Conservation (phyloP, 1,139 yeast genomes). For the Diutina sp. region DNA sequence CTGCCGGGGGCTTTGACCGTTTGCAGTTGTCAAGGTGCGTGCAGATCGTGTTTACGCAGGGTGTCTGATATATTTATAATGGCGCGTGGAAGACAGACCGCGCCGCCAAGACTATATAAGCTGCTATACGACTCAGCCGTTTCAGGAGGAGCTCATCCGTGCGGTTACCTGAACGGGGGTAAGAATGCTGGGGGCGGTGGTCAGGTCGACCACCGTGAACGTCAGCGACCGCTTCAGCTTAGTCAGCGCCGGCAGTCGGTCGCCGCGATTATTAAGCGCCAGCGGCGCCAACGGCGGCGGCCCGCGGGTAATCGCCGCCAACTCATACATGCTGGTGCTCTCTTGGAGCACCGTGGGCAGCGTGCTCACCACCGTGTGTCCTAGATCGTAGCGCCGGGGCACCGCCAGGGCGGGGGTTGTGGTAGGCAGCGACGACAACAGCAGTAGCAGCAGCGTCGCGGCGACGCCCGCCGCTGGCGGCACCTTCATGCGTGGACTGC, state of each 20-base stretch:
- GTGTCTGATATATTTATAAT: background rate
- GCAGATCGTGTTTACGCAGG: background rate
- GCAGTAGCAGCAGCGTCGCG: background rate
- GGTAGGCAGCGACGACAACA: background rate
- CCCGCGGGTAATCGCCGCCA: background rate
- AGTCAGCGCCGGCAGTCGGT: background rate
- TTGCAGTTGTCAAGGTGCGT: background rate
- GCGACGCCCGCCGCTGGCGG: background rate
- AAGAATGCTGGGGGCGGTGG: constrained; percentile 1
- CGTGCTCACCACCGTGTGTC: constrained; percentile 1
- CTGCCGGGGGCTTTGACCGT: background rate
- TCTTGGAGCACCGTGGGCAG: constrained; percentile 1
- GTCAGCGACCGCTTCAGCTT: background rate
- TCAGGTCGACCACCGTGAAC: background rate
- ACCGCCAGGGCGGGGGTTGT: background rate
- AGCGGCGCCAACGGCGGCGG: background rate
- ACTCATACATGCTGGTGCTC: constrained; percentile 1
- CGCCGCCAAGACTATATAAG: too few relatives aligned
- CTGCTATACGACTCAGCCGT: background rate
- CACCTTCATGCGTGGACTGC: background rate
- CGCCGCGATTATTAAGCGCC: background rate
- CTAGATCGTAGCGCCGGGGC: background rate
- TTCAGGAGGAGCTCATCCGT: background rate
- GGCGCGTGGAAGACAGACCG: too few relatives aligned
- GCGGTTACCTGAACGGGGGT: constrained; percentile 2